A percentile compares a stretch with the other conserved stretches of the same genome.
Conservation (phyloP, 768 basidiomycete species). For the Mycena pura region DNA sequence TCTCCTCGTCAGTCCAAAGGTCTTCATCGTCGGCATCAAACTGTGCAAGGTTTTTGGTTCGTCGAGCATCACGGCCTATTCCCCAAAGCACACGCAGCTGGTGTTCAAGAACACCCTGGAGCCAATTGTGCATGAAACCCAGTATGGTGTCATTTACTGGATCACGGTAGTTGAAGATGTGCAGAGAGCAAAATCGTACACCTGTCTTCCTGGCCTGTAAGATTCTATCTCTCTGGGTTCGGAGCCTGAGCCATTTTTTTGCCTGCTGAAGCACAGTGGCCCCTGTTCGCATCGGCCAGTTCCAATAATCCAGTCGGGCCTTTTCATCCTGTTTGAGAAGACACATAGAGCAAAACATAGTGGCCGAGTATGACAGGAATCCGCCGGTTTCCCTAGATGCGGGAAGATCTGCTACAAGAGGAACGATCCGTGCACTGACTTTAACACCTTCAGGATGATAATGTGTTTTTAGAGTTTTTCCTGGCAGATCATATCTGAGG, state of each 20-base stretch:
- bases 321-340: constrained; percentile 7
- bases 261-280: constrained; percentile 15
- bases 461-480: constrained; percentile 7
- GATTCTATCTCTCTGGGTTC: constrained; percentile 1
- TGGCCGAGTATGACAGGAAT: constrained; percentile 11
- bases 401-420: constrained; percentile 22
- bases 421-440: constrained; percentile 15
- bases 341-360: constrained; percentile 29
- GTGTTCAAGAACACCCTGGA: too few relatives aligned
- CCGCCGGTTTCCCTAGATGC: constrained; percentile 24
- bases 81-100: too few relatives aligned
- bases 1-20: background rate
- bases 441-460: constrained; percentile 17
- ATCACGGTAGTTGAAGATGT: constrained; percentile 25
- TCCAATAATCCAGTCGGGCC: constrained; percentile 11
- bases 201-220: constrained; percentile 9
- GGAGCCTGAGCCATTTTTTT: constrained; percentile 15
- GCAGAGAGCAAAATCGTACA: constrained; percentile 21
- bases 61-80: constrained; percentile 1
- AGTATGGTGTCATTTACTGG: constrained; percentile 18
- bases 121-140: too few relatives aligned
- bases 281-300: constrained; percentile 16
- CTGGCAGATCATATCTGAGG: background rate
- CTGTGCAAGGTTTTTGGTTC: background rate
- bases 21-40: background rate